Base-by-base conservation (phyloP, 768 basidiomycete genomes). In the Arthromyces matolae region DNA sequence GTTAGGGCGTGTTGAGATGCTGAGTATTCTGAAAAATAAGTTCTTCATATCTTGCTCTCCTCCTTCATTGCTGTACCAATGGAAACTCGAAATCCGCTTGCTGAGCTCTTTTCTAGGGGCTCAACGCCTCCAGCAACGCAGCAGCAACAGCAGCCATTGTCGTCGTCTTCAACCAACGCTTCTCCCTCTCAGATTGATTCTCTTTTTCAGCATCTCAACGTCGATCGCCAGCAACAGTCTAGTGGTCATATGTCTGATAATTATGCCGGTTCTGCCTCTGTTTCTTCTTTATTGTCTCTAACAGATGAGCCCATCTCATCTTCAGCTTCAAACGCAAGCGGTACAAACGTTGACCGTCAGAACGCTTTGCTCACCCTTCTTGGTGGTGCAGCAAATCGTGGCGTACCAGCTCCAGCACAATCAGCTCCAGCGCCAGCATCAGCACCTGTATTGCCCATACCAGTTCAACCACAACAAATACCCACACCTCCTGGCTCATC, bases 331-430 rank as follows among this genome's bases (percentile, higher is more conserved):
- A 65, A 69, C 45, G 64, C 71, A 46, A 69, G 66, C 49, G 61
- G 69, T 34, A 68, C 72, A 54, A 66, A 78, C 45, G 67, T 78
- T 0, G 88, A 91, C 45, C 76, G 84, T 50, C 87, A 91, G 68
- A 87, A 77, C 58, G 85, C 88, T 0, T 71, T 92, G 40, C 72
- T 91, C 35, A 83, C 83, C 49, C 72, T 90, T 24, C 73, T 89
- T 16, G 76, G 84, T 50, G 69, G 79, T 23, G 68, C 66, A 10
- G 27, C 61, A 5, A 56, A 66, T 44, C 57, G 60, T 44, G 16
- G 55, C 20, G 23, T 40, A 9, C 65, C 60, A 45, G 62, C 51
- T 49, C 62, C 58, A 31, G 59, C 42, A n/a, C n/a, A n/a, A n/a
- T n/a, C n/a, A n/a, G n/a, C n/a, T 54, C 37, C 37, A 4, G 29